Evolutionary conservation across 1,139 yeast genomes (phyloP).

Genomic region (Diutina sp.): DNA sequence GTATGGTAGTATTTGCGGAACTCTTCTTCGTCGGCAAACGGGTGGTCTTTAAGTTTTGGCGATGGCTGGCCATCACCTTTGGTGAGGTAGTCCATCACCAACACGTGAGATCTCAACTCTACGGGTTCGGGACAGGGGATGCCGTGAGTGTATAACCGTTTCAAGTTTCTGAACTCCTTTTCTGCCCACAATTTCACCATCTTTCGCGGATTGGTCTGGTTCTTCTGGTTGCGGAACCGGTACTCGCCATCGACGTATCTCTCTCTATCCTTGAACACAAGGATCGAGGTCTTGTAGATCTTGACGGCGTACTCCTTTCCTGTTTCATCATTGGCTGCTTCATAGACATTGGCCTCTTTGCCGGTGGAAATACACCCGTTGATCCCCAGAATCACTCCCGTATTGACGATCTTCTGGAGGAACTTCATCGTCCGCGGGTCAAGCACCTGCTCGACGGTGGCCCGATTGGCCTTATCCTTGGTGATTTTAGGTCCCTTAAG

Average conservation of each 20-base stretch:
- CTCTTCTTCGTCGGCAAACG: constrained; percentile 51
- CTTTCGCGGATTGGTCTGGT: constrained; percentile 85
- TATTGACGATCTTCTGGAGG: constrained; percentile 66
- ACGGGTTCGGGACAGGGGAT: constrained; percentile 90
- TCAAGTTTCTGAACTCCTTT: constrained; percentile 87
- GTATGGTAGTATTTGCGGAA: constrained; percentile 60
- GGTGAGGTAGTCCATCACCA: constrained; percentile 86
- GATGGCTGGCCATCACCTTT: constrained; percentile 76
- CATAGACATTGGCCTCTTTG: constrained; percentile 96
- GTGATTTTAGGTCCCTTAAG: constrained; percentile 30
- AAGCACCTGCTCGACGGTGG: constrained; percentile 91
- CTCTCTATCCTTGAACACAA: constrained; percentile 93
- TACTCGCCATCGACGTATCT: constrained; percentile 94
- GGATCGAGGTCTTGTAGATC: constrained; percentile 88
- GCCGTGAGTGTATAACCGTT: constrained; percentile 63
- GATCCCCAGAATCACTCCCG: constrained; percentile 72
- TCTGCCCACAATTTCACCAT: constrained; percentile 99
- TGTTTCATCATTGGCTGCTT: constrained; percentile 63
- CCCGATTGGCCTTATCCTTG: constrained; percentile 82
- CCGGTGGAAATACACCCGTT: constrained; percentile 96
- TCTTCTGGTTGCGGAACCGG: constrained; percentile 74
- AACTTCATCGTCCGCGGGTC: constrained; percentile 90
- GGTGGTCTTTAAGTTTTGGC: constrained; percentile 77
- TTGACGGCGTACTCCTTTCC: constrained; percentile 70
- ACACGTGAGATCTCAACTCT: constrained; percentile 77